Evolutionary conservation across 169 alveolate genomes (phyloP).

Genomic region (Cryptosporidium sp.): DNA sequence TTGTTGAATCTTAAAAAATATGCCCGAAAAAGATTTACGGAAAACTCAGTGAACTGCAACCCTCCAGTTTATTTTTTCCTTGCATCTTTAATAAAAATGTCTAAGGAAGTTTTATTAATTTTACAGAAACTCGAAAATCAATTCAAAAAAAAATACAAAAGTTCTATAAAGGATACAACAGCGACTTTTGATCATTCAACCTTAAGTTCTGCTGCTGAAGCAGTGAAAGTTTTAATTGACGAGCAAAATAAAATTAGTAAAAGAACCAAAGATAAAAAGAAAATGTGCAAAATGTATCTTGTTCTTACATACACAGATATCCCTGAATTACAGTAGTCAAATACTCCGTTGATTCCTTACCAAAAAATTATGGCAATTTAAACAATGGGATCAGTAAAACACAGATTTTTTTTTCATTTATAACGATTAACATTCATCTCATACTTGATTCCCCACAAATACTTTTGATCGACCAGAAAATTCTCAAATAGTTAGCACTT

Average conservation of each 20-base stretch:
- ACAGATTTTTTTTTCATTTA: too few relatives aligned
- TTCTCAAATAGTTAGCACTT: too few relatives aligned
- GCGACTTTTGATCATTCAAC: neutral
- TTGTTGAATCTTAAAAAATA: neutral
- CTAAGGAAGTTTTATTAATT: neutral
- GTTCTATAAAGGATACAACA: neutral
- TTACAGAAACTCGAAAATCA: too few relatives aligned
- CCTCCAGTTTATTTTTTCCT: neutral
- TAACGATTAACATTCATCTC: too few relatives aligned
- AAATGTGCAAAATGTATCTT: neutral
- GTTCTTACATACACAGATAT: neutral
- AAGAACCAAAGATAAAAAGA: too few relatives aligned
- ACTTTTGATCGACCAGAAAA: too few relatives aligned
- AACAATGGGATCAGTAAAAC: too few relatives aligned
- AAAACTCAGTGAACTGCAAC: neutral
- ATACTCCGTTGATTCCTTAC: too few relatives aligned
- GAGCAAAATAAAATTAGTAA: neutral
- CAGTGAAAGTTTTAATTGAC: too few relatives aligned
- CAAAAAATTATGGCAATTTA: neutral
- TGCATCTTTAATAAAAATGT: neutral
- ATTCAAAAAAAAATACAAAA: neutral
- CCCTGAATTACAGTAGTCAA: too few relatives aligned
- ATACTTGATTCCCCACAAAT: too few relatives aligned
- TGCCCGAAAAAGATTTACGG: neutral
- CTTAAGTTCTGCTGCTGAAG: neutral